Conservation (phyloP, 257 asterid genomes). For the Nicotiana obtusifolia region DNA sequence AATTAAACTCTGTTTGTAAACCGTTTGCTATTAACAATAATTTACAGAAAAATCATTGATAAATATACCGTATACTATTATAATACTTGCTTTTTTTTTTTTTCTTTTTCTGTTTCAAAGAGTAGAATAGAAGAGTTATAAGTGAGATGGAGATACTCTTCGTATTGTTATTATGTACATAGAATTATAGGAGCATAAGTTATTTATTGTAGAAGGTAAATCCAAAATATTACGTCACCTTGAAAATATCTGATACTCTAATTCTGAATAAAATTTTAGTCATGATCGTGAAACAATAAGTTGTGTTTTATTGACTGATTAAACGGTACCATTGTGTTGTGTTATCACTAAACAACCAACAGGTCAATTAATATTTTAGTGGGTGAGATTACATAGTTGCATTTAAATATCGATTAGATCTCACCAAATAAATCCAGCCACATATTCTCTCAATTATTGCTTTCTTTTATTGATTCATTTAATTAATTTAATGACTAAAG, state of each 20-base stretch:
- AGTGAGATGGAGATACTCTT: background rate
- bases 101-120: no score
- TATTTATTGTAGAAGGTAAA: background rate
- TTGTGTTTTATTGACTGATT: background rate
- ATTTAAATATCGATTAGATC: background rate
- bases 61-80: background rate
- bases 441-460: slow-evolving; percentile 1
- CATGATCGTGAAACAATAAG: background rate
- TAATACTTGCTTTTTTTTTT: no score
- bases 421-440: background rate
- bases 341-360: background rate
- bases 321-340: background rate
- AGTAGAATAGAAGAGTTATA: no score
- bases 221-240: background rate
- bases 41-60: background rate
- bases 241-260: background rate
- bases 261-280: no score
- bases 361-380: background rate
- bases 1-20: background rate
- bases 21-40: background rate
- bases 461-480: background rate
- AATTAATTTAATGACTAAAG: background rate
- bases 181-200: background rate
- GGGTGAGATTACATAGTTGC: background rate
- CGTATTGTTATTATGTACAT: background rate